A percentile compares a stretch with the other conserved stretches of the same genome.
Evolutionary conservation across 257 asterid species (phyloP).

Genomic region (Cruciata laevipes): DNA sequence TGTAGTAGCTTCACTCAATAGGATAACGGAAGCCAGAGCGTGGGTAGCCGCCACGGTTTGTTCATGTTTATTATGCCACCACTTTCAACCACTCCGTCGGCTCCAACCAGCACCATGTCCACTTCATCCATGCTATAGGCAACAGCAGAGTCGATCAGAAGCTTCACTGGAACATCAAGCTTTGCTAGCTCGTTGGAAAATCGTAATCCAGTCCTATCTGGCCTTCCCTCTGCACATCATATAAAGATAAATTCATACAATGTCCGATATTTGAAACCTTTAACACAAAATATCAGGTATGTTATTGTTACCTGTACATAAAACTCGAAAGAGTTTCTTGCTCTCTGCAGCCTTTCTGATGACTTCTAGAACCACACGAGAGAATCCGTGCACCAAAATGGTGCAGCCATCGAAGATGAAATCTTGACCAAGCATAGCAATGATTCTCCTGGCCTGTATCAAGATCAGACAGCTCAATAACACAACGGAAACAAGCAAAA

Average conservation of each 20-base stretch:
- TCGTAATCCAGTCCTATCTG: constrained; percentile 77
- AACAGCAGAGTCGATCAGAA: constrained; percentile 89
- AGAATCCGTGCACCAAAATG: constrained; percentile 92
- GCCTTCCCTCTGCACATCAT: constrained; percentile 85
- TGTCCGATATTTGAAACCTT: neutral
- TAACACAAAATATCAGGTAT: neutral
- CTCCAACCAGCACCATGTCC: constrained; percentile 94
- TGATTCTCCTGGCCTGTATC: constrained; percentile 68
- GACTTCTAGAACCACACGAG: constrained; percentile 79
- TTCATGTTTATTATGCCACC: constrained; percentile 96
- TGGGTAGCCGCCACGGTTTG: constrained; percentile 95
- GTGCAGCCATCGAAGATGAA: constrained; percentile 88
- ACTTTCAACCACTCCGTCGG: constrained; percentile 92
- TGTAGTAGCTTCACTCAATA: constrained; percentile 76
- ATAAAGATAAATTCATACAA: neutral
- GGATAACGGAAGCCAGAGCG: constrained; percentile 87
- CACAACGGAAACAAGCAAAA: neutral
- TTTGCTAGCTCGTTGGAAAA: constrained; percentile 79
- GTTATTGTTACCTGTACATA: constrained; percentile 83
- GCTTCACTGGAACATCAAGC: constrained; percentile 88
- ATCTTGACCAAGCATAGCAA: constrained; percentile 86
- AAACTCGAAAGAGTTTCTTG: constrained; percentile 64
- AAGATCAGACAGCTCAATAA: constrained; percentile 3
- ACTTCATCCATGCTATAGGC: constrained; percentile 94
- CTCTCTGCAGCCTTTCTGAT: constrained; percentile 69